A percentile compares a stretch with the other conserved stretches of the same genome.
These are phyloP conservation scores for Mycena crocata DNA, from an alignment of 768 basidiomycete genomes.

Conservation along the genomic window DNA sequence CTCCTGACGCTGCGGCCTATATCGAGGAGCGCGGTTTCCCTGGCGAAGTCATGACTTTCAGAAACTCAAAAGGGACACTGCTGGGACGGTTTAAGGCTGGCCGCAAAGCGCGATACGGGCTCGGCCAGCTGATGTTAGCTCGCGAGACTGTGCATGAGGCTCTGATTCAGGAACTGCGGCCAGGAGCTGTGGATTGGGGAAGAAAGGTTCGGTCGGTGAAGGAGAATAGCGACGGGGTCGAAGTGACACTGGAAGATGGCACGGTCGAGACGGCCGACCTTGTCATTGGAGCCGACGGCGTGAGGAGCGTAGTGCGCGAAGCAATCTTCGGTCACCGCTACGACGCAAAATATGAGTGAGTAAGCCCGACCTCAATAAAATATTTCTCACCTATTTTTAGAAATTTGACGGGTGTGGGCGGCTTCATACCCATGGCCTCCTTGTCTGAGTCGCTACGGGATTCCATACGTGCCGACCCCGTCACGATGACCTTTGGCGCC, in stretches of 20 bases:
- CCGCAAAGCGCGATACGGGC: slow-evolving; percentile 46
- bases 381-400: slow-evolving; percentile 31
- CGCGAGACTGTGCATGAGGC: slow-evolving; percentile 49
- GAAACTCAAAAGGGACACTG: slow-evolving; percentile 49
- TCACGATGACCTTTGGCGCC: slow-evolving; percentile 52
- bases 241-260: slow-evolving; percentile 45
- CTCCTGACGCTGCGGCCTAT: slow-evolving; percentile 42
- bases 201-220: slow-evolving; percentile 41
- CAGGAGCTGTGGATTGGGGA: slow-evolving; percentile 46
- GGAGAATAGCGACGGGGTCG: slow-evolving; percentile 41
- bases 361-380: neutral
- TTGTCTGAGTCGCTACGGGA: slow-evolving; percentile 43
- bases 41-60: slow-evolving; percentile 41
- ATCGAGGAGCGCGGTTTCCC: slow-evolving; percentile 44
- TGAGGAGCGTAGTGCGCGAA: slow-evolving; percentile 49
- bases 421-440: slow-evolving; percentile 48
- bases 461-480: slow-evolving; percentile 42
- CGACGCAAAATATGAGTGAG: slow-evolving; percentile 44
- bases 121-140: slow-evolving; percentile 47
- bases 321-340: slow-evolving; percentile 45
- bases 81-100: slow-evolving; percentile 45
- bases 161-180: slow-evolving; percentile 43
- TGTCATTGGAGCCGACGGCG: slow-evolving; percentile 55
- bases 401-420: slow-evolving; percentile 51
- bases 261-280: slow-evolving; percentile 48